phyloP scores from a whole-genome alignment of 1,139 yeast genomes.

The Magnusiomyces fungicola region DNA sequence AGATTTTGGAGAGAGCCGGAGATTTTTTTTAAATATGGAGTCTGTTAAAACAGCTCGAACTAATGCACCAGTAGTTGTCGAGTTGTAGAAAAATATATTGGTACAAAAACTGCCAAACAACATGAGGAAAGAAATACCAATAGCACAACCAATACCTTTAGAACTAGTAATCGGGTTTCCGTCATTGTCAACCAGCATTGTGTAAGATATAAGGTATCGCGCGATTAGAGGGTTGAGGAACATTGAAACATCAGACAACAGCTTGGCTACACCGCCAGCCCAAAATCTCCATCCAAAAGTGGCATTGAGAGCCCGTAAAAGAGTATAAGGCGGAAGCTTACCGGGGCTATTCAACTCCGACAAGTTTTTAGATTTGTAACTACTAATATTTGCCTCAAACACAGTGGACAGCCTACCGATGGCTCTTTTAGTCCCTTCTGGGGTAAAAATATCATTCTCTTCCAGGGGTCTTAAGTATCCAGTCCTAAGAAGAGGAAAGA shows the following conservation, averaged over 20 bases:
- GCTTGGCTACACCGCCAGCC: constrained; percentile 38
- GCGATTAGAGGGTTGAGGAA: constrained; percentile 46
- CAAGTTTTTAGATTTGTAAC: constrained; percentile 22
- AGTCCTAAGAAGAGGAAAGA: constrained; percentile 17
- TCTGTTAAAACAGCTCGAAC: constrained; percentile 59
- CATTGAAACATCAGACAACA: constrained; percentile 43
- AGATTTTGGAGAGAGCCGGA: constrained; percentile 53
- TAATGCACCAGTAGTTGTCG: constrained; percentile 62
- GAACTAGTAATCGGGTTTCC: constrained; percentile 30
- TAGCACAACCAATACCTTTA: constrained; percentile 55
- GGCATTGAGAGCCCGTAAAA: constrained; percentile 43
- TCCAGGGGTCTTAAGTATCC: constrained; percentile 66
- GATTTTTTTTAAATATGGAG: constrained; percentile 58
- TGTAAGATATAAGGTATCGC: constrained; percentile 45
- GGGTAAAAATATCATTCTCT: constrained; percentile 52
- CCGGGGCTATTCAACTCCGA: constrained; percentile 14
- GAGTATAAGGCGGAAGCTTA: constrained; percentile 37
- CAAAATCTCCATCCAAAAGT: constrained; percentile 51
- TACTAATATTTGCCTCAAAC: constrained; percentile 37
- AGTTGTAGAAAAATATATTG: constrained; percentile 56
- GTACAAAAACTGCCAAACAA: constrained; percentile 43
- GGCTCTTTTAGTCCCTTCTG: constrained; percentile 47
- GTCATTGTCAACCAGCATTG: constrained; percentile 29
- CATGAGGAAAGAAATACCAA: constrained; percentile 46
- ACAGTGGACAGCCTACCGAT: constrained; percentile 36